Percentiles rank a stretch among this genome's conserved stretches.
Evolutionary conservation across 176 grass and related monocot species (phyloP).

Genomic region (Puccinellia tenuiflora): DNA sequence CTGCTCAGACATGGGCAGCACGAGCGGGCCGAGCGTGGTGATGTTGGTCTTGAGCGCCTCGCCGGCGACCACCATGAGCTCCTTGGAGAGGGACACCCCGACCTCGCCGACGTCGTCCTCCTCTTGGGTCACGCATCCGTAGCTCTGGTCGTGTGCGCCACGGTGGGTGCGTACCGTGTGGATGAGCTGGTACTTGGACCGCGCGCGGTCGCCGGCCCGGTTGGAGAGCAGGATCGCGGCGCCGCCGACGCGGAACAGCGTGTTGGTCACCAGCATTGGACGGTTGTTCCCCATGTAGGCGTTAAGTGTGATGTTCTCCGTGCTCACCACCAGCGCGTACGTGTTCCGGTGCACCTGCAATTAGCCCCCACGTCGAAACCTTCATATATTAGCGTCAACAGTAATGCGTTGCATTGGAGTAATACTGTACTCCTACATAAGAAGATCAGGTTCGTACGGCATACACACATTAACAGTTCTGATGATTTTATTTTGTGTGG

Average conservation of each 20-base stretch:
- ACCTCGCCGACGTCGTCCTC: conserved; percentile 60
- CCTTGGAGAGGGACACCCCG: conserved; percentile 79
- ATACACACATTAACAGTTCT: too few species aligned
- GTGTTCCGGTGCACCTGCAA: conserved; percentile 70
- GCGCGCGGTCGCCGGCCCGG: conserved; percentile 25
- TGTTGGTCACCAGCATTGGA: conserved; percentile 83
- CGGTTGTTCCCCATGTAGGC: conserved; percentile 94
- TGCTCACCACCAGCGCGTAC: conserved; percentile 86
- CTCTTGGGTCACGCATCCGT: conserved; percentile 69
- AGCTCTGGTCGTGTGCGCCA: conserved; percentile 65
- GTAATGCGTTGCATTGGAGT: too few species aligned
- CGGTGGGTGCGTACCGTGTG: conserved; percentile 83
- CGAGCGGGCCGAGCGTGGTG: conserved; percentile 63
- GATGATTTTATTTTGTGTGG: neutral
- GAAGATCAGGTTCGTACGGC: too few species aligned
- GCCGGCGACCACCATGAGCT: conserved; percentile 87
- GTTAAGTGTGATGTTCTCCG: conserved; percentile 93
- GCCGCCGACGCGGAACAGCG: conserved; percentile 77
- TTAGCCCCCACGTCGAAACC: neutral
- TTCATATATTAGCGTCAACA: neutral
- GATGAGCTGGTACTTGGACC: conserved; percentile 82
- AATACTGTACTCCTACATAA: too few species aligned
- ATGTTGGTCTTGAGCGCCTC: conserved; percentile 89
- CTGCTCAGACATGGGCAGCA: conserved; percentile 84
- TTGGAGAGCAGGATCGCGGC: conserved; percentile 81